phyloP scores from a whole-genome alignment of 1,284 basidiomycete species.

The Cryptococcus jaspeensis region DNA sequence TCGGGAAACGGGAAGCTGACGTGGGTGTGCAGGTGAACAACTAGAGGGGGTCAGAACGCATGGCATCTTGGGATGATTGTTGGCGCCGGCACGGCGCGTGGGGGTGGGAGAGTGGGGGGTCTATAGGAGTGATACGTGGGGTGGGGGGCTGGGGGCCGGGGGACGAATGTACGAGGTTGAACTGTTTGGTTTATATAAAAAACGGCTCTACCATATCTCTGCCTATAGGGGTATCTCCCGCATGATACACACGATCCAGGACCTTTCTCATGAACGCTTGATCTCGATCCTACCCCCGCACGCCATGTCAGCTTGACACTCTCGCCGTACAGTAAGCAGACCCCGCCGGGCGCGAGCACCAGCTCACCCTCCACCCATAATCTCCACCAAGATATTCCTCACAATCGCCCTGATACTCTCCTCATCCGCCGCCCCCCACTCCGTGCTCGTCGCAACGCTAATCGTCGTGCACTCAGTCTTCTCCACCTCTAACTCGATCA shows the following conservation, averaged over 20 bases:
- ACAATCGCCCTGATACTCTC: slow-evolving; percentile 14
- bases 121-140: not conserved
- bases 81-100: not conserved
- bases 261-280: slow-evolving; percentile 1
- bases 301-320: not conserved
- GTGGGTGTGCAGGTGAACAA: not conserved
- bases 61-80: not conserved
- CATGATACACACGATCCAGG: not conserved
- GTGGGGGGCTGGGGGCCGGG: not conserved
- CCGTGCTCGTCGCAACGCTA: slow-evolving; percentile 6
- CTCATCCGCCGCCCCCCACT: slow-evolving; percentile 14
- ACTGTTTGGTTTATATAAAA: not conserved
- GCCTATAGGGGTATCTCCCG: not conserved
- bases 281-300: slow-evolving; percentile 6
- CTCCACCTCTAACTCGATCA: not conserved
- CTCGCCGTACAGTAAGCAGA: not conserved
- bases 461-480: slow-evolving; percentile 12
- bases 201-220: not conserved
- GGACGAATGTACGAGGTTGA: too few species aligned
- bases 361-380: slow-evolving; percentile 21
- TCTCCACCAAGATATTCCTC: slow-evolving; percentile 17
- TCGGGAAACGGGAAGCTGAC: slow-evolving; percentile 10
- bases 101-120: not conserved
- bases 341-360: not conserved
- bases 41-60: not conserved